Conservation (phyloP, 2,329 filamentous ascomycete species). For the Diaporthe longicolla region DNA sequence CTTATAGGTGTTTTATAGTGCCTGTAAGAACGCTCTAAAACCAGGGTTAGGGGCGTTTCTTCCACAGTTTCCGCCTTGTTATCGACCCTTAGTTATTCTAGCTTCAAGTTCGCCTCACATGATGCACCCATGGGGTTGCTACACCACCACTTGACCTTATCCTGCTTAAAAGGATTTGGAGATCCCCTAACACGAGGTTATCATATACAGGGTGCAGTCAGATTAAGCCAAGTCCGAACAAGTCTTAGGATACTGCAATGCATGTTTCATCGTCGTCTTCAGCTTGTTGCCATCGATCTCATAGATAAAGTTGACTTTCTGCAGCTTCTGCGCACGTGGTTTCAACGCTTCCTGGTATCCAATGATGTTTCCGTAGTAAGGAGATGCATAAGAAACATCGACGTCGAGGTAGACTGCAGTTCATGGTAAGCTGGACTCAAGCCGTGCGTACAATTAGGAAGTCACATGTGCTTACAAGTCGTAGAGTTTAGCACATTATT, state of each 20-base stretch:
- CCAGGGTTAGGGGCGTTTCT: no score
- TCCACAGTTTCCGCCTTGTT: neutral
- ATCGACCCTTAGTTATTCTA: no score
- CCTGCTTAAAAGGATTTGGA: no score
- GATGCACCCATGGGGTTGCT: neutral
- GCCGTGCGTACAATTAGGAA: neutral
- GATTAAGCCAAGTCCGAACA: constrained; percentile 51
- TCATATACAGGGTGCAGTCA: neutral
- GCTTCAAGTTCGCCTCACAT: neutral
- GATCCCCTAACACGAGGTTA: no score
- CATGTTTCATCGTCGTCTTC: constrained; percentile 52
- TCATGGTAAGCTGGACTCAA: neutral
- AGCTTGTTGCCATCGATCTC: constrained; percentile 50
- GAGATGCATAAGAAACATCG: constrained; percentile 45
- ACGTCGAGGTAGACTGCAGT: constrained; percentile 46
- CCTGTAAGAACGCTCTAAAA: no score
- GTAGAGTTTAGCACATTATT: constrained; percentile 45
- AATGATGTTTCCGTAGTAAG: constrained; percentile 46
- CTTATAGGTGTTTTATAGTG: no score
- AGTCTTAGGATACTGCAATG: constrained; percentile 58
- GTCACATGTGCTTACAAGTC: constrained; percentile 41
- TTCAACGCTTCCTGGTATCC: constrained; percentile 44
- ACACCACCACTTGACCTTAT: no score
- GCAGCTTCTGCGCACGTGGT: constrained; percentile 42
- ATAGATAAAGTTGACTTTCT: constrained; percentile 45